These are phyloP conservation scores for Furcasterigmium sp. DNA, from an alignment of 2,329 filamentous ascomycete genomes.

Conservation along the genomic window DNA sequence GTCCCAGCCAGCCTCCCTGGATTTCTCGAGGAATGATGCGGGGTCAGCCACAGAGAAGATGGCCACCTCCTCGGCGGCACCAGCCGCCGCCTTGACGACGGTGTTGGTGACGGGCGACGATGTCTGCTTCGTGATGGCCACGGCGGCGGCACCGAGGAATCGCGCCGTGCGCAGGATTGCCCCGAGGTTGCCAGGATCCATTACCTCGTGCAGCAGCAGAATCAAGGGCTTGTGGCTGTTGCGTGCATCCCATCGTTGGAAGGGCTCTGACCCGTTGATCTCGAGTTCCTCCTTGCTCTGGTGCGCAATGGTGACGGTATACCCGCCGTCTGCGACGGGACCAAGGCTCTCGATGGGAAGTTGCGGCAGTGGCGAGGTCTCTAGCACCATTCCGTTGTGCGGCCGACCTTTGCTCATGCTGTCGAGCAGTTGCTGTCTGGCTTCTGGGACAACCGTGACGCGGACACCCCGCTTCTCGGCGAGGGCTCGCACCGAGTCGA, in stretches of 20 bases:
- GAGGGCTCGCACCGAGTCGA: constrained; percentile 41
- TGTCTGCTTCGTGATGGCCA: constrained; percentile 69
- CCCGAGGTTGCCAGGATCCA: constrained; percentile 87
- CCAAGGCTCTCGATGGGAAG: constrained; percentile 59
- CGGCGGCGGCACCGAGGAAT: constrained; percentile 83
- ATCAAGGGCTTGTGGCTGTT: constrained; percentile 61
- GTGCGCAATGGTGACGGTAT: constrained; percentile 54
- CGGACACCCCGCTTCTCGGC: constrained; percentile 45
- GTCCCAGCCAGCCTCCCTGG: constrained; percentile 69
- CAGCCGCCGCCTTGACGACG: constrained; percentile 81
- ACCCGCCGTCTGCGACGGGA: constrained; percentile 43
- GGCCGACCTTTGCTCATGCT: constrained; percentile 78
- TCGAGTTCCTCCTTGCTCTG: constrained; percentile 70
- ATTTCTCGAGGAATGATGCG: constrained; percentile 63
- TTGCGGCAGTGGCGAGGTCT: constrained; percentile 77
- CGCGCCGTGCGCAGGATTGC: constrained; percentile 83
- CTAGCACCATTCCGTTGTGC: constrained; percentile 86
- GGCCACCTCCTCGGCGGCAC: constrained; percentile 75
- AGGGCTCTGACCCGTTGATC: constrained; percentile 64
- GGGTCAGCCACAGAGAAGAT: constrained; percentile 67
- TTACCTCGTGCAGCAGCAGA: constrained; percentile 67
- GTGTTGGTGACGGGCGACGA: constrained; percentile 72
- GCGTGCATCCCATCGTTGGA: constrained; percentile 33
- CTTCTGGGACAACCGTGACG: constrained; percentile 52
- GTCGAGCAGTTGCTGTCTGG: constrained; percentile 66